These are phyloP conservation scores for Ceratobasidium sp. DNA, from an alignment of 1,284 basidiomycete genomes.

Conservation along the genomic window DNA sequence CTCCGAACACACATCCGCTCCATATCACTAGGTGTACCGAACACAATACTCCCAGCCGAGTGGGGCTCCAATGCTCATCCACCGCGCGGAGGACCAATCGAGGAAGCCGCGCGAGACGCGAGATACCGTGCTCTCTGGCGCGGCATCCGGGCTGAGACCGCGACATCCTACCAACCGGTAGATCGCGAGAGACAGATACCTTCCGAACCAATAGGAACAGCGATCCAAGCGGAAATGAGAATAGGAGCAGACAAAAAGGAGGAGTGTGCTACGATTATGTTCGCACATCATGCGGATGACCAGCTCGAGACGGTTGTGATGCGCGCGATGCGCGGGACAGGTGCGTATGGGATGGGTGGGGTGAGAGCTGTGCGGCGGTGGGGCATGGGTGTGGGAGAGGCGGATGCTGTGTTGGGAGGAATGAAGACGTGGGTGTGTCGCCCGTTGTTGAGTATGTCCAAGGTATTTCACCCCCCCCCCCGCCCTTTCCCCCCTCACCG, in stretches of 20 bases:
- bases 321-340: conserved; percentile 61
- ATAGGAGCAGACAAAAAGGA: no score
- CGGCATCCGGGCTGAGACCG: conserved; percentile 57
- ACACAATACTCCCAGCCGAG: conserved; percentile 61
- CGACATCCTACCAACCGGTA: no score
- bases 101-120: conserved; percentile 66
- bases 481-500: background rate
- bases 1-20: conserved; percentile 60
- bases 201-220: no score
- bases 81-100: conserved; percentile 57
- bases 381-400: conserved; percentile 71
- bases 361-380: conserved; percentile 73
- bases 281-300: conserved; percentile 81
- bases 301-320: conserved; percentile 81
- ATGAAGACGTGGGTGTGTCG: conserved; percentile 74
- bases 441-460: conserved; percentile 71
- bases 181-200: no score
- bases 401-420: conserved; percentile 57
- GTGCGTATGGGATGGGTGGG: conserved; percentile 58
- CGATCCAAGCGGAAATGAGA: no score
- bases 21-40: conserved; percentile 58
- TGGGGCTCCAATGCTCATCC: conserved; percentile 68
- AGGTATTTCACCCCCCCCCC: conserved; percentile 59
- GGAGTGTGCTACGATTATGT: conserved; percentile 59
- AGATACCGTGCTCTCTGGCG: conserved; percentile 67